phyloP scores from a whole-genome alignment of 306 rosid species.

The Prunus mongolica region DNA sequence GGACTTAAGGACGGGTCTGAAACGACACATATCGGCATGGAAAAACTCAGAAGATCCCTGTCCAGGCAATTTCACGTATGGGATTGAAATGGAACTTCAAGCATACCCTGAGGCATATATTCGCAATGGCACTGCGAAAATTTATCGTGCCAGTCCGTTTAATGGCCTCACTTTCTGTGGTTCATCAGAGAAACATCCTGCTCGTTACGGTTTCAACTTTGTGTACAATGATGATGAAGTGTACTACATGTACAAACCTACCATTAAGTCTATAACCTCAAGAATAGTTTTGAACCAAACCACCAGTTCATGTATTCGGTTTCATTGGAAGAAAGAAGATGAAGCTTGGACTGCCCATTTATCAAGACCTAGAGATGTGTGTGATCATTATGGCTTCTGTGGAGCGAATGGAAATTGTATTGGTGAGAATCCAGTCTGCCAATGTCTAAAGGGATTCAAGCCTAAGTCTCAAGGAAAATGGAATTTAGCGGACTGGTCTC shows the following conservation, averaged over 20 bases:
- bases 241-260: constrained; percentile 34
- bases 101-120: constrained; percentile 33
- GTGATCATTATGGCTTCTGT: constrained; percentile 46
- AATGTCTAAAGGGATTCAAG: constrained; percentile 43
- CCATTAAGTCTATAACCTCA: constrained; percentile 29
- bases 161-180: constrained; percentile 42
- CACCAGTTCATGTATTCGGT: constrained; percentile 15
- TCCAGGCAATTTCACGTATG: constrained; percentile 37
- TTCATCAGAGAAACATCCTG: constrained; percentile 24
- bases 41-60: constrained; percentile 47
- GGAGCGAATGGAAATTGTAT: constrained; percentile 42
- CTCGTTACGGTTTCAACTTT: constrained; percentile 28
- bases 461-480: constrained; percentile 39
- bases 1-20: constrained; percentile 35
- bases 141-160: constrained; percentile 45
- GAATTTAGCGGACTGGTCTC: constrained; percentile 44
- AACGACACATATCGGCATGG: constrained; percentile 39
- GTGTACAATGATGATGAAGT: constrained; percentile 36
- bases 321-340: constrained; percentile 34
- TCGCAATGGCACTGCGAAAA: constrained; percentile 27
- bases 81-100: constrained; percentile 15
- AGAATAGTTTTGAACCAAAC: constrained; percentile 46
- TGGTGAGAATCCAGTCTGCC: constrained; percentile 39
- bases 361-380: constrained; percentile 28
- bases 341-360: constrained; percentile 39